Evolutionary conservation across 108 stramenopile genomes (phyloP), one percentile per base, ranked within the genome.

Genomic region (Skeletonema marinoi): DNA sequence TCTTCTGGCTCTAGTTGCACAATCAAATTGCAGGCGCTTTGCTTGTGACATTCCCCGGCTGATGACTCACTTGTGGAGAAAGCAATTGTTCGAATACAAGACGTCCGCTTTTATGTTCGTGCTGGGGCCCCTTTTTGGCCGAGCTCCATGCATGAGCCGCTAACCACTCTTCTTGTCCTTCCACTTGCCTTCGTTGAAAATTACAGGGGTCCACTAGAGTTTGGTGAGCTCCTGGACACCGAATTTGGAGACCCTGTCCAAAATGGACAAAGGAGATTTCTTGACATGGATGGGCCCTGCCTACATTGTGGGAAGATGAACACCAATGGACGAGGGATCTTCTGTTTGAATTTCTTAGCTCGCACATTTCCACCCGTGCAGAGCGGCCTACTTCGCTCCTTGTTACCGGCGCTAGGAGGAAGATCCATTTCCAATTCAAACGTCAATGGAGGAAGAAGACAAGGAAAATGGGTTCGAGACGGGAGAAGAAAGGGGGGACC

Each of bases 311-410:
- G 56, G 29, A 78, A 62, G 25, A 33, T 11, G 44, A 50, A 65
- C 35, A 59, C 31, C 58, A 56, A 74, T 59, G 32, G 38, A 36
- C 42, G 41, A 13, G 85, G 83, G 17, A 70, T 87, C 58, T 71
- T 83, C 39, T 89, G 89, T 73, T 71, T 65, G 12, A 90, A 90
- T 66, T 90, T 77, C 74, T 67, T 65, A 14, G 35, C 5, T 68
- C 9, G 77, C 30, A 4, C 19, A 19, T 60, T 84, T 50, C 50
- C 70, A 35, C 59, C 59, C 51, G 56, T 88, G 89, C 74, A 42
- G 31, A 14, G 61, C 30, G 21, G 75, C 44, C 0, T 88, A 83
- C 75, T 78, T 75, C 73, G 74, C 64, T 13, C 30, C 21, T 9
- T 90, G 89, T 44, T 88, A 82, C 51, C 4, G 9, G 13, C 16